A percentile compares a stretch with the other conserved stretches of the same genome.
These are phyloP conservation scores for Metschnikowia chrysomelidarum DNA, from an alignment of 805 yeast species.

Conservation along the genomic window DNA sequence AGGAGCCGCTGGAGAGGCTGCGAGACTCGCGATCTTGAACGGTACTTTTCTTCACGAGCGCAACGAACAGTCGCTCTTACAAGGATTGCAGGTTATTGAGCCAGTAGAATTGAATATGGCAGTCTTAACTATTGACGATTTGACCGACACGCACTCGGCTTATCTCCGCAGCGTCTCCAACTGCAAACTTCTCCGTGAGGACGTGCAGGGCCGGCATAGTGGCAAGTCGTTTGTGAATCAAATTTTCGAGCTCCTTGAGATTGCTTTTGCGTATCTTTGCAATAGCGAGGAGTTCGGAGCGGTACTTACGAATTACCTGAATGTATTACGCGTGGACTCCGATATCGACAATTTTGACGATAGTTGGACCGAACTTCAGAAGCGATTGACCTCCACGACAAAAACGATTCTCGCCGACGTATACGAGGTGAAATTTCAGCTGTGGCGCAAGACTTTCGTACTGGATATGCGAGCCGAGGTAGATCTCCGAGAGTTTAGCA, in stretches of 20 bases:
- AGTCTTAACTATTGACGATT: slow-evolving; percentile 18
- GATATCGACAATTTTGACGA: slow-evolving; percentile 15
- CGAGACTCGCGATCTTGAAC: slow-evolving; percentile 15
- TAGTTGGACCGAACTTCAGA: slow-evolving; percentile 29
- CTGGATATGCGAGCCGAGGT: slow-evolving; percentile 55
- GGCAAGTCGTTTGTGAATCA: slow-evolving; percentile 31
- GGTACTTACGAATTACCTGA: slow-evolving; percentile 27
- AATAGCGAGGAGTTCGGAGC: slow-evolving; percentile 35
- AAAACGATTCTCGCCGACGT: slow-evolving; percentile 37
- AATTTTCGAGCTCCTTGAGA: slow-evolving; percentile 32
- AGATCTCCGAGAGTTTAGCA: slow-evolving; percentile 49
- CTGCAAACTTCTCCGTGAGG: slow-evolving; percentile 32
- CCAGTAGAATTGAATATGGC: slow-evolving; percentile 9
- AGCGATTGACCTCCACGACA: slow-evolving; percentile 38
- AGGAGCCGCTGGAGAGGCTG: slow-evolving; percentile 2
- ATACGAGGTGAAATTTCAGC: slow-evolving; percentile 44
- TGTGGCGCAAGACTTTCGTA: slow-evolving; percentile 40
- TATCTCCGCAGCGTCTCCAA: slow-evolving; percentile 23
- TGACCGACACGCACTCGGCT: slow-evolving; percentile 12
- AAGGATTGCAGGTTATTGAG: slow-evolving; percentile 1
- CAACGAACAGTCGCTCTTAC: slow-evolving; percentile 3
- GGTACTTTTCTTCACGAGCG: slow-evolving; percentile 5
- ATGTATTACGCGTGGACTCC: slow-evolving; percentile 25
- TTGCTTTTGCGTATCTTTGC: slow-evolving; percentile 31
- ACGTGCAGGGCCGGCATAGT: slow-evolving; percentile 28